These are phyloP conservation scores for Plasmodium coatneyi DNA, from an alignment of 169 alveolate species.

Conservation along the genomic window DNA sequence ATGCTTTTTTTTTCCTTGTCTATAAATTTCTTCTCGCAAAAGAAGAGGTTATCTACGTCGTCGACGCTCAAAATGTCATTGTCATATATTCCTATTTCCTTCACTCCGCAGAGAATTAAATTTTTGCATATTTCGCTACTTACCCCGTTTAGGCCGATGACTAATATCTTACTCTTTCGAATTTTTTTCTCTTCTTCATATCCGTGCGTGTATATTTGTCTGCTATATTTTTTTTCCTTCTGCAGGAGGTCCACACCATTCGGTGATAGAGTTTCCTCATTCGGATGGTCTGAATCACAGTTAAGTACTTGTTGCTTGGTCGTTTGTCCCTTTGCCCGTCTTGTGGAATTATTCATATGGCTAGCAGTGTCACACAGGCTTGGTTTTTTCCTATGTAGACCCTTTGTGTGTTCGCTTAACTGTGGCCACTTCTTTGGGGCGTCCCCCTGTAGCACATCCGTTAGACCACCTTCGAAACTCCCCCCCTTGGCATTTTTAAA, in stretches of 20 bases:
- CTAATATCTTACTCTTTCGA: slow-evolving; percentile 92
- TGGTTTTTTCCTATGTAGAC: neutral
- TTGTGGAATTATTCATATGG: neutral
- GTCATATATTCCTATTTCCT: slow-evolving; percentile 64
- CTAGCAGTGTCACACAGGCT: neutral
- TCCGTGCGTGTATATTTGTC: slow-evolving; percentile 99
- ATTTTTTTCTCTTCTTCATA: slow-evolving; percentile 97
- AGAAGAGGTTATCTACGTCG: slow-evolving; percentile 50
- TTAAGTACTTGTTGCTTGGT: neutral
- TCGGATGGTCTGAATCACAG: neutral
- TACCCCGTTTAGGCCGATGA: slow-evolving; percentile 96
- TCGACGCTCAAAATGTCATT: slow-evolving; percentile 33
- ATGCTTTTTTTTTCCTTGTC: slow-evolving; percentile 58
- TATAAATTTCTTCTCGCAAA: slow-evolving; percentile 47
- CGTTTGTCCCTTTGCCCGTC: neutral
- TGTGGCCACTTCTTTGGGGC: neutral
- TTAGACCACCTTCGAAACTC: neutral
- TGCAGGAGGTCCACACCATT: slow-evolving; percentile 18
- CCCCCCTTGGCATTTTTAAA: neutral
- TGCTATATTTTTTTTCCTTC: slow-evolving; percentile 88
- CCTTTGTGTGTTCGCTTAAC: neutral
- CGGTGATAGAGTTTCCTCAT: neutral
- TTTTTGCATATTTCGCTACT: slow-evolving; percentile 82
- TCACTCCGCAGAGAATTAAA: slow-evolving; percentile 58
- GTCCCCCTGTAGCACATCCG: neutral